A percentile compares a stretch with the other conserved stretches of the same genome.
phyloP scores from a whole-genome alignment of 1,139 yeast species.

The Cylindricascospora bacillispora region DNA sequence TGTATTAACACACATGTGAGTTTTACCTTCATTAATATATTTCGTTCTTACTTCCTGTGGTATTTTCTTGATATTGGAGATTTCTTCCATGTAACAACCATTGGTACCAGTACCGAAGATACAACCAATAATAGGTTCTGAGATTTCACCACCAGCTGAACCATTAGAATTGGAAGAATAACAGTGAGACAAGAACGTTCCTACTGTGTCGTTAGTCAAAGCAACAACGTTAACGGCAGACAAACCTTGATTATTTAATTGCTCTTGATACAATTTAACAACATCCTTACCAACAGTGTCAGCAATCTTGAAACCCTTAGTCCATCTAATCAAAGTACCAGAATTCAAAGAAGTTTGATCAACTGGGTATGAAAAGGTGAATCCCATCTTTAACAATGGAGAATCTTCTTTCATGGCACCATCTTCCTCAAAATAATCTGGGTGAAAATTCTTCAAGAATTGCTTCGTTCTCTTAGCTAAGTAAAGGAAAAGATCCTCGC shows the following conservation, averaged over 20 bases:
- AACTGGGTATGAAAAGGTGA: conserved; percentile 89
- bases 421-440: conserved; percentile 21
- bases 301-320: conserved; percentile 78
- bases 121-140: conserved; percentile 68
- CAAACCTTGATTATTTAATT: conserved; percentile 39
- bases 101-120: conserved; percentile 97
- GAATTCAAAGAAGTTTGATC: conserved; percentile 66
- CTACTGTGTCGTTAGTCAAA: conserved; percentile 89
- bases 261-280: conserved; percentile 55
- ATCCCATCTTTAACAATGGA: conserved; percentile 59
- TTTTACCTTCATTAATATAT: conserved; percentile 33
- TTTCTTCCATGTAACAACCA: conserved; percentile 78
- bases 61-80: conserved; percentile 59
- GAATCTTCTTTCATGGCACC: conserved; percentile 1
- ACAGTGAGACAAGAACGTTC: conserved; percentile 79
- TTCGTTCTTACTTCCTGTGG: conserved; percentile 29
- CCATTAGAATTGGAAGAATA: conserved; percentile 43
- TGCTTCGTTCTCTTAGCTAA: conserved; percentile 55
- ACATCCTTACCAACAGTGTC: conserved; percentile 82
- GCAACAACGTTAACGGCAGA: conserved; percentile 64
- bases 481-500: conserved; percentile 51
- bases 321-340: conserved; percentile 86
- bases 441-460: conserved; percentile 55
- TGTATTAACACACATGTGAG: conserved; percentile 81
- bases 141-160: conserved; percentile 45